phyloP scores from a whole-genome alignment of 306 rosid genomes.

The Corylus americana region DNA sequence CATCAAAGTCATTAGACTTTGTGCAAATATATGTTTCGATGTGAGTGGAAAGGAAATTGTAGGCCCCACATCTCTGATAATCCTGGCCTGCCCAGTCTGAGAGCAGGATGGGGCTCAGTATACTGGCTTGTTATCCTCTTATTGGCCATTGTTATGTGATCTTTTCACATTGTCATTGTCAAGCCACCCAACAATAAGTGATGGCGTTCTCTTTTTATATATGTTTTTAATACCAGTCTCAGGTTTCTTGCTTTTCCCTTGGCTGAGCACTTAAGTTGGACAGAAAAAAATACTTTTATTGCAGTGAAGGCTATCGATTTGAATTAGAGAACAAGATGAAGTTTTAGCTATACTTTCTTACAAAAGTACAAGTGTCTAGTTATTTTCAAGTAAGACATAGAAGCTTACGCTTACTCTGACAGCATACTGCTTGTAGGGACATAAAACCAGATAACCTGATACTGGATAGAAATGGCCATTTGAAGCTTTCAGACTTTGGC shows the following conservation, averaged over 20 bases:
- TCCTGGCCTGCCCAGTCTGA: background rate
- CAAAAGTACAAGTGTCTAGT: background rate
- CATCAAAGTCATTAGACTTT: background rate
- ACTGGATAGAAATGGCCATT: slow-evolving; percentile 89
- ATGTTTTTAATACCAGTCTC: background rate
- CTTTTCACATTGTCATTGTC: background rate
- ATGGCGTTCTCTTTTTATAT: background rate
- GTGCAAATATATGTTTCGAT: background rate
- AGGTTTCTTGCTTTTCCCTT: background rate
- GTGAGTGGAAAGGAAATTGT: background rate
- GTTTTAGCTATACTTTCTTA: background rate
- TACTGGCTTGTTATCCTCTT: background rate
- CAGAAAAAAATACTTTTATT: background rate
- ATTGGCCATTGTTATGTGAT: background rate
- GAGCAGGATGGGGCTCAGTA: background rate
- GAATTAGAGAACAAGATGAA: background rate
- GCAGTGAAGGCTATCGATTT: background rate
- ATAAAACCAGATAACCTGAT: slow-evolving; percentile 98
- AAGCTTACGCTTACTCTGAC: slow-evolving; percentile 36
- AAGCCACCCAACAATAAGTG: background rate
- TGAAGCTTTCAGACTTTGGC: slow-evolving; percentile 99
- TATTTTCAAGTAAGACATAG: slow-evolving; percentile 8
- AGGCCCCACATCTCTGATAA: background rate
- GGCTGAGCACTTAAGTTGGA: background rate
- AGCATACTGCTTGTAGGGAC: slow-evolving; percentile 71